Evolutionary conservation across 129 eudicot genomes (phyloP).

Genomic region (Flaveria linearis): DNA sequence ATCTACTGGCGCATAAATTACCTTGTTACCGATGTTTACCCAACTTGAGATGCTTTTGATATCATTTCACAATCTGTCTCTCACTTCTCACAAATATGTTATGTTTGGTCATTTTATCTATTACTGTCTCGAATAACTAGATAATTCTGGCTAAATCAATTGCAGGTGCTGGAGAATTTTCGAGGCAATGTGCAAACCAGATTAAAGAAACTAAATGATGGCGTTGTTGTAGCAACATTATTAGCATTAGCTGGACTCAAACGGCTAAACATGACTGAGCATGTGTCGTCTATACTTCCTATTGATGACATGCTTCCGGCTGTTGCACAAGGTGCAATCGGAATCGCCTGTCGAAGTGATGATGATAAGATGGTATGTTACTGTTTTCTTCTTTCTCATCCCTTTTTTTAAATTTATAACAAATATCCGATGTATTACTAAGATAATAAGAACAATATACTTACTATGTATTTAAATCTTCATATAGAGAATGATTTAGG

Average conservation of each 20-base stretch:
- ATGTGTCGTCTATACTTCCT: conserved; percentile 65
- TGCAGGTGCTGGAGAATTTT: conserved; percentile 77
- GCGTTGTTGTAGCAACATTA: conserved; percentile 84
- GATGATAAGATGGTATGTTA: conserved; percentile 78
- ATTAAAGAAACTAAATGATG: conserved; percentile 75
- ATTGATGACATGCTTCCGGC: conserved; percentile 90
- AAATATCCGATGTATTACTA: background rate
- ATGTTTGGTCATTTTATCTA: background rate
- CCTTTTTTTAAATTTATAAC: background rate
- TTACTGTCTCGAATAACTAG: background rate
- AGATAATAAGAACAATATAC: background rate
- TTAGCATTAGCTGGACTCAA: conserved; percentile 91
- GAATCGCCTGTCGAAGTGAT: conserved; percentile 83
- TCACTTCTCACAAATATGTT: background rate
- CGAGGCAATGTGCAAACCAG: conserved; percentile 97
- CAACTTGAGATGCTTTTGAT: background rate
- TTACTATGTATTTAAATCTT: background rate
- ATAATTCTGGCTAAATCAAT: background rate
- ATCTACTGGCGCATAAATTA: background rate
- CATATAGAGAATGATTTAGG: background rate
- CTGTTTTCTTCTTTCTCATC: background rate
- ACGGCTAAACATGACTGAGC: conserved; percentile 81
- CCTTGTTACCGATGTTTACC: background rate
- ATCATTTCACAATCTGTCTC: background rate
- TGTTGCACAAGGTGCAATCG: conserved; percentile 95